Base-by-base conservation (phyloP, 345 rosid species). In the Citropsis articulata region DNA sequence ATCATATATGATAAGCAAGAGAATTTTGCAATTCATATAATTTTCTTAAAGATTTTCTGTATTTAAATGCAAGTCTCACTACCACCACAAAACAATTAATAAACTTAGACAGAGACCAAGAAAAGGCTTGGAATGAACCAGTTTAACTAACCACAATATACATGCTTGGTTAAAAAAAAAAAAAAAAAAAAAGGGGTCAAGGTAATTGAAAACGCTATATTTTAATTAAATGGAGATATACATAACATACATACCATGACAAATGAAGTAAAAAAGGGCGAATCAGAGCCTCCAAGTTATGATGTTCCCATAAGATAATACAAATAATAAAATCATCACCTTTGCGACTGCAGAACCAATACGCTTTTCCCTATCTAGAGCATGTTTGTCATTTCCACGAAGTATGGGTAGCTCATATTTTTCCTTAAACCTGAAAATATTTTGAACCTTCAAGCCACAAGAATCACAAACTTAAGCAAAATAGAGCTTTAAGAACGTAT, bases 351-450 rank as follows among this genome's bases (percentile, higher is more conserved):
- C 86, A 56, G 99, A 96, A 80, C 99, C 97, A 81, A 90, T 82
- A 84, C 89, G 90, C 80, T 96, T 93, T 53, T 94, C 97, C 88
- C 99, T 89, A 33, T 90, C 97, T 81, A 97, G 75, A 74, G 98
- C 97, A 82, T 90, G 89, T 80, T 96, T 96, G 80, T 96, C 99
- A 78, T 90, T 96, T 82, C 98, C 99, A 55, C 90, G 90, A 76
- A 94, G 86, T 81, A 96, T 96, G 84, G 80, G 84, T 73, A 86
- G 69, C 81, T 96, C 99, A 75, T 88, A 94, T 25, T 86, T 89
- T 35, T 89, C 91, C 88, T 96, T 96, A 83, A 94, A 96, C 94
- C 99, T 96, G 82, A 77, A 18, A 73, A 80, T 75, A 27, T 25
- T 19, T 65, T 24, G 75, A 61, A 40, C 63, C 42, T 78, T 79